These are phyloP conservation scores for Candida ulmi DNA, from an alignment of 805 yeast species.

Conservation along the genomic window DNA sequence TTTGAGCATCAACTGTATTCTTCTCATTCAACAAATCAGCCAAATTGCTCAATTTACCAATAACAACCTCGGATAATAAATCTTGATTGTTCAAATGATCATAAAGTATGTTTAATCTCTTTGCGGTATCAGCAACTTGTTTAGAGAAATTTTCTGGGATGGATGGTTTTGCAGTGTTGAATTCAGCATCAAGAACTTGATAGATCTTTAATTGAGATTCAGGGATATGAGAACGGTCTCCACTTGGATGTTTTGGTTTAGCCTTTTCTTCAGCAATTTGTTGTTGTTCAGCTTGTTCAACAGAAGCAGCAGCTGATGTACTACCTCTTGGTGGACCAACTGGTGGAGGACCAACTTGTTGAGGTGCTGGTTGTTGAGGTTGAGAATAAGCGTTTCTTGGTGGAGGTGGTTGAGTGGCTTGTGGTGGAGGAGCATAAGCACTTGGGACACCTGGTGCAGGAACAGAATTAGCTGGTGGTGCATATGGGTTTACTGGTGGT, in stretches of 20 bases:
- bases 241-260: conserved; percentile 41
- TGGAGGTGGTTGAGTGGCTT: conserved; percentile 11
- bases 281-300: conserved; percentile 4
- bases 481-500: conserved; percentile 31
- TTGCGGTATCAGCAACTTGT: conserved; percentile 76
- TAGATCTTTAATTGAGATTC: conserved; percentile 52
- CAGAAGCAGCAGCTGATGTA: conserved; percentile 11
- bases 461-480: conserved; percentile 32
- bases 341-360: conserved; percentile 16
- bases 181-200: conserved; percentile 46
- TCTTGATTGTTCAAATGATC: conserved; percentile 75
- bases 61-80: conserved; percentile 50
- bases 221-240: conserved; percentile 67
- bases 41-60: conserved; percentile 47
- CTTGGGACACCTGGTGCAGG: conserved; percentile 28
- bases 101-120: conserved; percentile 70
- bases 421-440: conserved; percentile 27
- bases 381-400: conserved; percentile 34
- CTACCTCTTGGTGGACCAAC: conserved; percentile 25
- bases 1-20: conserved; percentile 56
- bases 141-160: conserved; percentile 70
- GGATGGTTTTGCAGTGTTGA: conserved; percentile 60
- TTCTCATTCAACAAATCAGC: conserved; percentile 43
- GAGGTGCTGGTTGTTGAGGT: conserved; percentile 11
- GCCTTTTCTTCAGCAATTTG: conserved; percentile 7